phyloP scores from a whole-genome alignment of 768 basidiomycete species.

The Infundibulicybe gibba region DNA sequence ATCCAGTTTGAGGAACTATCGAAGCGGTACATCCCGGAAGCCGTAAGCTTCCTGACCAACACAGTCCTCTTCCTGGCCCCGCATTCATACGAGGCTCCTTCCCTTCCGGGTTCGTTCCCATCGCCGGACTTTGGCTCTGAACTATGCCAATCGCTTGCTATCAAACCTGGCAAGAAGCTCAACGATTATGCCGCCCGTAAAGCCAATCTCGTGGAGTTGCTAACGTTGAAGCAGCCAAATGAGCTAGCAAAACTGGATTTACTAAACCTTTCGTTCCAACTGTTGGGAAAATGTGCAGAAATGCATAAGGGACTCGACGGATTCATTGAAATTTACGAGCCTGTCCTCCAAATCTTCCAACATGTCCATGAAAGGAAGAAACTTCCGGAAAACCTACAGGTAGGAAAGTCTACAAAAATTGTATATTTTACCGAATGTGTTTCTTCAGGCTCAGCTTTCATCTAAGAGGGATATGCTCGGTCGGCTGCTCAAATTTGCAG shows the following conservation, averaged over 20 bases:
- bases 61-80: conserved; percentile 73
- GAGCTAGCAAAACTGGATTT: conserved; percentile 76
- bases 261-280: conserved; percentile 54
- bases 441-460: conserved; percentile 40
- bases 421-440: no score
- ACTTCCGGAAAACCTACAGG: conserved; percentile 54
- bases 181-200: conserved; percentile 21
- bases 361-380: conserved; percentile 37
- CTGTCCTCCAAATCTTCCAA: conserved; percentile 57
- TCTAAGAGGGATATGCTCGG: conserved; percentile 45
- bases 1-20: conserved; percentile 82
- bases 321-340: conserved; percentile 83
- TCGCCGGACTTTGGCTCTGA: conserved; percentile 65
- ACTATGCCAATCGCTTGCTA: conserved; percentile 31
- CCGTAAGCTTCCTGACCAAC: conserved; percentile 75
- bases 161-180: conserved; percentile 38
- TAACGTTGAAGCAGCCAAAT: conserved; percentile 28
- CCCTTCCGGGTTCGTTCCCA: conserved; percentile 69
- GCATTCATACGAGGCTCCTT: conserved; percentile 39
- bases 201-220: conserved; percentile 43
- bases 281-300: conserved; percentile 68
- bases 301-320: conserved; percentile 76
- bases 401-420: conserved; percentile 17
- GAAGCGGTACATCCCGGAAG: conserved; percentile 88
- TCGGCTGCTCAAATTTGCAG: conserved; percentile 71